Conservation (phyloP, 1,139 yeast genomes). For the Geotrichum citri-aurantii region DNA sequence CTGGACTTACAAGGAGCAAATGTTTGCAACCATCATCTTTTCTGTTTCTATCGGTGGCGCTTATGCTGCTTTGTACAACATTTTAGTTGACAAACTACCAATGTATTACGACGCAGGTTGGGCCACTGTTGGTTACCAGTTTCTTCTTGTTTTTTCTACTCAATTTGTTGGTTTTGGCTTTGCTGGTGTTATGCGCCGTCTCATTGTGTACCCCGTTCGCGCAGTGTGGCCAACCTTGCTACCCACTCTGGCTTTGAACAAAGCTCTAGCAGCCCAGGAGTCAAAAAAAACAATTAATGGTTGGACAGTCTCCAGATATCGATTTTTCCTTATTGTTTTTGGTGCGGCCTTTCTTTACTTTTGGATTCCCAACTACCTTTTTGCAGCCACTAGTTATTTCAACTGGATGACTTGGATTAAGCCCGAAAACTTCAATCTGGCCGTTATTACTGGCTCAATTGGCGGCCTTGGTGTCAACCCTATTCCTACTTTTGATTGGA, state of each 20-base stretch:
- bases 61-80: conserved; percentile 39
- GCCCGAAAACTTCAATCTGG: conserved; percentile 49
- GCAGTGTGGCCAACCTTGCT: conserved; percentile 49
- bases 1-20: conserved; percentile 65
- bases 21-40: conserved; percentile 44
- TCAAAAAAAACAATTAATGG: conserved; percentile 35
- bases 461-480: conserved; percentile 56
- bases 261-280: conserved; percentile 16
- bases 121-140: conserved; percentile 43
- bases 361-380: conserved; percentile 53
- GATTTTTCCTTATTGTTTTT: conserved; percentile 41
- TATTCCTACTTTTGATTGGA: conserved; percentile 44
- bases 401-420: conserved; percentile 61
- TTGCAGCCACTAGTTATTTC: conserved; percentile 46
- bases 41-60: conserved; percentile 22
- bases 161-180: conserved; percentile 50
- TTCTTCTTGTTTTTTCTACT: conserved; percentile 41
- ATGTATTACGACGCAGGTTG: conserved; percentile 36
- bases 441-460: conserved; percentile 47
- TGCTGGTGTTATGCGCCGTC: conserved; percentile 49
- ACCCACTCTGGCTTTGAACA: conserved; percentile 31
- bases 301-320: conserved; percentile 45
- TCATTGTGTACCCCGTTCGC: conserved; percentile 46
- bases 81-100: conserved; percentile 38
- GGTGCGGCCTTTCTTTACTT: conserved; percentile 44